Conservation (phyloP, 164 flowering plant genomes). For the Stephania japonica region DNA sequence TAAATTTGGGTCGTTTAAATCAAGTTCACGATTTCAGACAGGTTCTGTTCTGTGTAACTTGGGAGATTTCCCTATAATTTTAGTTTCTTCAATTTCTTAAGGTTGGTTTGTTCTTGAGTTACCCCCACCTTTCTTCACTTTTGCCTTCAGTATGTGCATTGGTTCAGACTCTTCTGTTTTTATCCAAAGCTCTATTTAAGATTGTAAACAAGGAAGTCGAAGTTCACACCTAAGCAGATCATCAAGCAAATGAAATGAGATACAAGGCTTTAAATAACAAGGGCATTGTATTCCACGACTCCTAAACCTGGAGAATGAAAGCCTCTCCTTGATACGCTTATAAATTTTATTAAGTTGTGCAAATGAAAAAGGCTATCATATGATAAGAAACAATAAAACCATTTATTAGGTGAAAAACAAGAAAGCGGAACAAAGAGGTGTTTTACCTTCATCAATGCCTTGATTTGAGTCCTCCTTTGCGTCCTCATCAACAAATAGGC, state of each 20-base stretch:
- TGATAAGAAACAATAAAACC: neutral
- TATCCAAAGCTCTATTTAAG: too few relatives aligned
- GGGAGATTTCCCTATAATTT: neutral
- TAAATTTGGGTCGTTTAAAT: too few relatives aligned
- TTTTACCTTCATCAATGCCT: conserved; percentile 29
- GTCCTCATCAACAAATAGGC: conserved; percentile 36
- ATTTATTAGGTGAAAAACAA: neutral
- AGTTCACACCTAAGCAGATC: too few relatives aligned
- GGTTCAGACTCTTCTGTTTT: too few relatives aligned
- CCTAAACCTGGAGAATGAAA: neutral
- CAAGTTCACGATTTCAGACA: too few relatives aligned
- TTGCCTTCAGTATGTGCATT: too few relatives aligned
- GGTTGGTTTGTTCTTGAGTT: too few relatives aligned
- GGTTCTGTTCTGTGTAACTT: neutral
- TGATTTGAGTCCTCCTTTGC: conserved; percentile 16
- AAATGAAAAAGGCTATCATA: neutral
- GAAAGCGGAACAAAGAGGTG: neutral
- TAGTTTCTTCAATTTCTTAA: too few relatives aligned
- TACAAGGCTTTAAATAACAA: too few relatives aligned
- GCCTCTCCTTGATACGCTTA: neutral
- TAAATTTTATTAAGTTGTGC: neutral
- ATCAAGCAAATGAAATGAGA: neutral
- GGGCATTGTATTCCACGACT: neutral
- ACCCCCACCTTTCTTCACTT: too few relatives aligned
- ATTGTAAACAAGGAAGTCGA: too few relatives aligned